Conservation (phyloP, 1,284 basidiomycete genomes). For the Puccinia hordei region DNA sequence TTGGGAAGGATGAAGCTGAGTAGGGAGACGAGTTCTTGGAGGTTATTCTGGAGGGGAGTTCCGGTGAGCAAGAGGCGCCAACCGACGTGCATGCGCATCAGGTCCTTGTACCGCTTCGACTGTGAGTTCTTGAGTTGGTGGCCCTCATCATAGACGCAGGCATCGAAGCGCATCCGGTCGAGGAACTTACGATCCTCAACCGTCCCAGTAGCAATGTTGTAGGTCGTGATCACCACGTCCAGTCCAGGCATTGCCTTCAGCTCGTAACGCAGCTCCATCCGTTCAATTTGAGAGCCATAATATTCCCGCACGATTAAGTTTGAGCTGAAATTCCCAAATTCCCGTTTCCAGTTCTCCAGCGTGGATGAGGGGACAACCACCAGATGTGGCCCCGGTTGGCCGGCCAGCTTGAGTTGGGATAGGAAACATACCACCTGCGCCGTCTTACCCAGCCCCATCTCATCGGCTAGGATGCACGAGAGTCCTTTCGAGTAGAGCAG, state of each 20-base stretch:
- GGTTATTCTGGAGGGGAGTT: slow-evolving; percentile 79
- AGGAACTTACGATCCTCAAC: slow-evolving; percentile 87
- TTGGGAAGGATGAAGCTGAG: slow-evolving; percentile 97
- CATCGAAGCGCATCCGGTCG: slow-evolving; percentile 82
- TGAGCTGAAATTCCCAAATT: slow-evolving; percentile 88
- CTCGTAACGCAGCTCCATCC: slow-evolving; percentile 73
- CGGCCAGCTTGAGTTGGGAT: slow-evolving; percentile 78
- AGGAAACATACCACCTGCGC: slow-evolving; percentile 98
- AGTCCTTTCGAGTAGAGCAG: slow-evolving; percentile 77
- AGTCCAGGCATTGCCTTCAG: slow-evolving; percentile 68
- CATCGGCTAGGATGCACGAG: slow-evolving; percentile 95
- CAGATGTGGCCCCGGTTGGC: slow-evolving; percentile 80
- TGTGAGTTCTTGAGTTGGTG: slow-evolving; percentile 96
- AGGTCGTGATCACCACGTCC: slow-evolving; percentile 94
- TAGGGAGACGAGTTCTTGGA: slow-evolving; percentile 93
- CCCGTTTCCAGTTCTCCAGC: slow-evolving; percentile 96
- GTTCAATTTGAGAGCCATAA: slow-evolving; percentile 87
- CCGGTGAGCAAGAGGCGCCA: slow-evolving; percentile 94
- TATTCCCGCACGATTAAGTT: slow-evolving; percentile 84
- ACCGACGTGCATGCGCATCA: slow-evolving; percentile 78
- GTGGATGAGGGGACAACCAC: slow-evolving; percentile 95
- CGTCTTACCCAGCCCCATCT: slow-evolving; percentile 90
- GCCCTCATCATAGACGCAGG: slow-evolving; percentile 90
- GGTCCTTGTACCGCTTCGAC: slow-evolving; percentile 86
- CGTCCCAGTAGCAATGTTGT: slow-evolving; percentile 86